Conservation (phyloP, 805 yeast species). For the Wickerhamiella sorbophila region DNA sequence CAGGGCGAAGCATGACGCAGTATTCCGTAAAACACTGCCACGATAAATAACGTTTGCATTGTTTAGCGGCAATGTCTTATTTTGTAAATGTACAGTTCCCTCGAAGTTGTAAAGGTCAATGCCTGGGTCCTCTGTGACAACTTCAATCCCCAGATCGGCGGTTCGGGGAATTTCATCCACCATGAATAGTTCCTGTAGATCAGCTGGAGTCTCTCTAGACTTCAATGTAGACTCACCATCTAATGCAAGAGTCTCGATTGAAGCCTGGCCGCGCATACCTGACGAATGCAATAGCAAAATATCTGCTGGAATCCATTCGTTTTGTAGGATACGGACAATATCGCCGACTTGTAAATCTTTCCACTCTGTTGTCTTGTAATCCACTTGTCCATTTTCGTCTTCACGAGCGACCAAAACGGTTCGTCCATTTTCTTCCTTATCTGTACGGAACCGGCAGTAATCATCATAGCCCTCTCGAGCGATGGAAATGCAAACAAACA, state of each 20-base stretch:
- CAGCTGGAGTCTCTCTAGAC: slow-evolving; percentile 51
- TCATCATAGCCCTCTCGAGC: slow-evolving; percentile 91
- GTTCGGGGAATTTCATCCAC: slow-evolving; percentile 32
- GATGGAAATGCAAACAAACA: slow-evolving; percentile 81
- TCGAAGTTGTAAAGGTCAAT: slow-evolving; percentile 82
- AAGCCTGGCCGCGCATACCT: slow-evolving; percentile 44
- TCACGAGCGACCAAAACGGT: slow-evolving; percentile 28
- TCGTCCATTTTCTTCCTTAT: slow-evolving; percentile 67
- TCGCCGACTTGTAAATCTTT: slow-evolving; percentile 79
- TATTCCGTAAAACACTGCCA: slow-evolving; percentile 81
- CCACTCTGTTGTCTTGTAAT: slow-evolving; percentile 40
- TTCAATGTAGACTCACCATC: slow-evolving; percentile 96
- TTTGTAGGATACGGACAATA: slow-evolving; percentile 51
- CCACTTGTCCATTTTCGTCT: slow-evolving; percentile 5
- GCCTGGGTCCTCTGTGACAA: slow-evolving; percentile 83
- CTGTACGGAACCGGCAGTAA: slow-evolving; percentile 71
- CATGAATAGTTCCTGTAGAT: slow-evolving; percentile 32
- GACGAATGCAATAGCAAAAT: slow-evolving; percentile 54
- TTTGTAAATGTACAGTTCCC: slow-evolving; percentile 36
- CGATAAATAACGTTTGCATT: slow-evolving; percentile 78
- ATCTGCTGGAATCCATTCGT: slow-evolving; percentile 95
- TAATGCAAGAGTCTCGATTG: slow-evolving; percentile 89
- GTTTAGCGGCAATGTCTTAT: slow-evolving; percentile 43
- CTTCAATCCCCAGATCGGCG: slow-evolving; percentile 28
- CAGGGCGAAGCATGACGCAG: slow-evolving; percentile 56